Base-by-base conservation (phyloP, 352 stramenopile species). In the Phytophthora tubulina region DNA sequence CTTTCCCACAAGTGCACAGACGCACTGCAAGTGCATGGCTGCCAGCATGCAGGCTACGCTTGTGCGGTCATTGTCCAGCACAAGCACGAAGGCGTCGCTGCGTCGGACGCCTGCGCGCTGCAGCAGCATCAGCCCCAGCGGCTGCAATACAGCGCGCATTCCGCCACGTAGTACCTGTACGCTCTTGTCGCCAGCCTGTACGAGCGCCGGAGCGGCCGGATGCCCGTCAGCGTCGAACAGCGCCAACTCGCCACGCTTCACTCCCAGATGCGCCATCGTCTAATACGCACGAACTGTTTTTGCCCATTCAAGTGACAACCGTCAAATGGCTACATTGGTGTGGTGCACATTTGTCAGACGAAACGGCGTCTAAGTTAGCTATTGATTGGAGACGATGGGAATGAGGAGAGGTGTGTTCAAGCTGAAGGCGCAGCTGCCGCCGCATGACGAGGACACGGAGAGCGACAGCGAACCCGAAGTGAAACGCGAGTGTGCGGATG, bases 21-120 rank as follows among this genome's bases (percentile, higher is more conserved):
- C 75, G 42, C 80, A 88, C 36, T 81, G 52, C 42, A 94, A 63
- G 55, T 88, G 63, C 85, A 93, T 89, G 3, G 88, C 86, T 7
- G 69, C 86, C 38, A 93, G 72, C 63, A 95, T 83, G 61, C 85
- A 93, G 41, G 86, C 86, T 32, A 90, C 86, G 58, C 88, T 91
- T 15, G 85, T 85, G 51, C 79, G 73, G 63, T 95, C 71, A 63
- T 95, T 94, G 62, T 91, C 86, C 31, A 94, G 27, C 9, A 95
- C 74, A 30, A 95, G 78, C 4, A 94, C 68, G 70, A 95, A 90
- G n/a, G 80, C 74, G 21, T 83, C 77, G 31, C 66, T 63, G 9
- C 62, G 69, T 35, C 48, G 33, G 31, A 94, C 56, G 17, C 76
- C 78, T 1, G 77, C 75, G 7, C 21, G 17, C 30, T 72, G 57